Base-by-base conservation (phyloP, 257 asterid genomes). In the Ehretia macrophylla region DNA sequence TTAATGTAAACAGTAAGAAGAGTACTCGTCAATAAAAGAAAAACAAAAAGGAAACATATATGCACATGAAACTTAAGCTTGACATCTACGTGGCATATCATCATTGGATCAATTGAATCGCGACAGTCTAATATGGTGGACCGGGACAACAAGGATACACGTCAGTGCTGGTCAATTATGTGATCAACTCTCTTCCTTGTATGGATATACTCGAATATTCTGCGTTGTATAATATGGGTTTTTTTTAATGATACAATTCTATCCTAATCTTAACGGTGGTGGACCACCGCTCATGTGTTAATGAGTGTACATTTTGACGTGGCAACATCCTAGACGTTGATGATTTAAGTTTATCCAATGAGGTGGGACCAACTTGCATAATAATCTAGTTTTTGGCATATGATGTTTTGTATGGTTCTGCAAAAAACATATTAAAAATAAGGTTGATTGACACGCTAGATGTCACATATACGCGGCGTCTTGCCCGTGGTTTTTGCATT, bases 121-220 rank as follows among this genome's bases (percentile, higher is more conserved):
- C 1, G 17, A 45, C 14, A 74, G 80, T 56, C 80, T 59, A 65
- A 27, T 8, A 13, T 11, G 46, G 77, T 57, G 65, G 75, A 60
- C 79, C 73, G 59, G n/a, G 77, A 80, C 88, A 83, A 73, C 81
- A 72, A 52, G 88, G 95, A 81, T 90, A 87, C 96, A 85, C 96
- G 89, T 87, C 87, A 80, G 85, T 45, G 56, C 3, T 10, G 62
- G 73, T 71, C 76, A 68, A 77, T 73, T 59, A 73, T 75, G 71
- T 51, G 63, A 60, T 67, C 61, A 32, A 17, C 35, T 3, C 3
- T 27, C 35, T 27, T 27, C 4, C 35, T 1, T 27, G 35, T 57
- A 17, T 74, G 80, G 95, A 87, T 86, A 90, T 78, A 69, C 84
- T 86, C 90, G 88, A 79, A 87, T 85, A 85, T 83, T 58, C 90